Conservation (phyloP, 2,329 filamentous ascomycete genomes). For the Stagonosporopsis vannaccii region DNA sequence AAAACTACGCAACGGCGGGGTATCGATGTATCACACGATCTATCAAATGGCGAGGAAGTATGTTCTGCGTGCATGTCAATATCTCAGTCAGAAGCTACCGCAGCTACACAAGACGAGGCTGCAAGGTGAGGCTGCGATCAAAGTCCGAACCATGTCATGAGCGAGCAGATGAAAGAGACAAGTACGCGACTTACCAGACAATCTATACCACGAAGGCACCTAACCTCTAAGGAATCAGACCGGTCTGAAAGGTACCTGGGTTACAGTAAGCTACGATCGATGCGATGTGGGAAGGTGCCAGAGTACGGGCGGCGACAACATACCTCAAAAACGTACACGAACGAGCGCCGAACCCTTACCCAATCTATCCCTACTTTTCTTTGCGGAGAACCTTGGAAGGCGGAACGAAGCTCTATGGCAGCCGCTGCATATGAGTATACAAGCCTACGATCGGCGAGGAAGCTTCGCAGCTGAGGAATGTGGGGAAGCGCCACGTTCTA, state of each 20-base stretch:
- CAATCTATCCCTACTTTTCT: conserved; percentile 54
- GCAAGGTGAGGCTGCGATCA: not conserved
- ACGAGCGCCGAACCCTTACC: conserved; percentile 52
- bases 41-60: conserved; percentile 34
- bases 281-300: conserved; percentile 9
- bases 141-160: not conserved
- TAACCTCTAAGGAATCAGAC: conserved; percentile 37
- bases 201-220: conserved; percentile 35
- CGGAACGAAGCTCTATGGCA: conserved; percentile 46
- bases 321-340: conserved; percentile 43
- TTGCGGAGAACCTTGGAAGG: conserved; percentile 45
- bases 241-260: conserved; percentile 37
- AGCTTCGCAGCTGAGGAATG: conserved; percentile 43
- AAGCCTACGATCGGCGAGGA: conserved; percentile 39
- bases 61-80: conserved; percentile 9
- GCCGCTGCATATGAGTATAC: conserved; percentile 45
- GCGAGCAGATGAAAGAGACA: not conserved
- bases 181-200: conserved; percentile 31
- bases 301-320: conserved; percentile 21
- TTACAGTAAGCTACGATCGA: conserved; percentile 31
- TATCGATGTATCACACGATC: conserved; percentile 42
- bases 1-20: conserved; percentile 35
- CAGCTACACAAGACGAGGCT: conserved; percentile 3
- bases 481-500: conserved; percentile 50
- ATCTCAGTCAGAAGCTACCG: not conserved